Conservation (phyloP, 768 basidiomycete genomes). For the Ephemerocybe angulata region DNA sequence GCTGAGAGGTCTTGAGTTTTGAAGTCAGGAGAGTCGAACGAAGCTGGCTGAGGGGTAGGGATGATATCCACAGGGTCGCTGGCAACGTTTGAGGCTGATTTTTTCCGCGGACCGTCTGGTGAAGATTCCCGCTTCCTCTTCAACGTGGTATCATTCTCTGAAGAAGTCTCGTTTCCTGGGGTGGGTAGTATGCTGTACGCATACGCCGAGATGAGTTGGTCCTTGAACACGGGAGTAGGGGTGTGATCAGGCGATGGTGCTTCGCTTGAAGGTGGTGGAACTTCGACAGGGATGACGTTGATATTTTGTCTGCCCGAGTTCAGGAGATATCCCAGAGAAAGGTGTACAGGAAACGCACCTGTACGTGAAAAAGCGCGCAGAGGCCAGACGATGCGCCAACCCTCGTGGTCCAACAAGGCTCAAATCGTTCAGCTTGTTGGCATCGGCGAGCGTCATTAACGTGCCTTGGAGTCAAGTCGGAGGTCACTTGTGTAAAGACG, state of each 20-base stretch:
- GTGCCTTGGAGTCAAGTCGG: slow-evolving; percentile 44
- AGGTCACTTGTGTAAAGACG: not conserved
- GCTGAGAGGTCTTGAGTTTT: slow-evolving; percentile 37
- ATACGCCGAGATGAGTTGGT: slow-evolving; percentile 64
- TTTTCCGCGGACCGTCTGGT: slow-evolving; percentile 36
- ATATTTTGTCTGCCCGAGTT: slow-evolving; percentile 37
- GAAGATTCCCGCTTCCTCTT: slow-evolving; percentile 47
- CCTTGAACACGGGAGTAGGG: slow-evolving; percentile 50
- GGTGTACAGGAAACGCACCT: slow-evolving; percentile 44
- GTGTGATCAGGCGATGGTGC: slow-evolving; percentile 15
- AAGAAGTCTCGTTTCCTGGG: not conserved
- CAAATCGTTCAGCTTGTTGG: slow-evolving; percentile 46
- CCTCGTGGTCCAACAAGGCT: slow-evolving; percentile 72
- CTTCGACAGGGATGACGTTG: slow-evolving; percentile 4
- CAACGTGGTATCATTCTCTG: slow-evolving; percentile 18
- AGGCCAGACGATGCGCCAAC: slow-evolving; percentile 63
- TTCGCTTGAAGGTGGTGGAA: slow-evolving; percentile 14
- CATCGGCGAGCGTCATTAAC: slow-evolving; percentile 78
- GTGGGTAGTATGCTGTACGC: slow-evolving; percentile 42
- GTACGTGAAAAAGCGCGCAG: slow-evolving; percentile 63
- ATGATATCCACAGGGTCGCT: not conserved
- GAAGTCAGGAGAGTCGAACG: slow-evolving; percentile 21
- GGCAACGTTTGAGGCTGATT: slow-evolving; percentile 14
- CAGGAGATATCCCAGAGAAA: not conserved
- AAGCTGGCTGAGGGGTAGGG: not conserved